Percentiles rank a stretch among this genome's conserved stretches.
Evolutionary conservation across 2,329 filamentous ascomycete genomes (phyloP).

Genomic region (Karstenula rhodostoma): DNA sequence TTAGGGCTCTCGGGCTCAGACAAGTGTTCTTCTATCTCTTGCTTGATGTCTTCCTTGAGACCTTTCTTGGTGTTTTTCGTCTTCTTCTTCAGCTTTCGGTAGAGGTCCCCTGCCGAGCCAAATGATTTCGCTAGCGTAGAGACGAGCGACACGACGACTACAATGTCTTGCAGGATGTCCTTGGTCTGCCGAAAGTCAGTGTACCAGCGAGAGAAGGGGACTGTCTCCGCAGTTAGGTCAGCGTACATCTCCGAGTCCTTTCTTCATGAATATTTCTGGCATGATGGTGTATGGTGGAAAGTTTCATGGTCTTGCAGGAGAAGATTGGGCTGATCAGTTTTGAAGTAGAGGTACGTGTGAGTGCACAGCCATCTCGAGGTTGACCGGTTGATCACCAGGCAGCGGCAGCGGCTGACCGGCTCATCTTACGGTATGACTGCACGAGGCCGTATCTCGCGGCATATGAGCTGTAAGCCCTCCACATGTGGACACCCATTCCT

Average conservation of each 20-base stretch:
- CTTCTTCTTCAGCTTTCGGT: slow-evolving; percentile 39
- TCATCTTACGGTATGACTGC: slow-evolving; percentile 10
- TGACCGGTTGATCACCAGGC: slow-evolving; percentile 17
- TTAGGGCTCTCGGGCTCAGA: slow-evolving; percentile 3
- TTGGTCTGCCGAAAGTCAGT: slow-evolving; percentile 26
- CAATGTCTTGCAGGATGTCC: slow-evolving; percentile 33
- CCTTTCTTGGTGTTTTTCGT: slow-evolving; percentile 23
- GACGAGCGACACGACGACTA: slow-evolving; percentile 42
- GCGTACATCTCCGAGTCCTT: slow-evolving; percentile 15
- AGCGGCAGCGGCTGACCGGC: slow-evolving; percentile 19
- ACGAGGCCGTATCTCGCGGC: slow-evolving; percentile 13
- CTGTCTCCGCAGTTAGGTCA: not conserved
- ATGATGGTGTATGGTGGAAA: not conserved
- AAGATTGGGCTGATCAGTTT: slow-evolving; percentile 1
- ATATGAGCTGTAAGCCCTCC: slow-evolving; percentile 6
- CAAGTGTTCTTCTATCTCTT: slow-evolving; percentile 11
- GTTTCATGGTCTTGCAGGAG: not conserved
- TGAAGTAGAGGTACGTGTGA: not conserved
- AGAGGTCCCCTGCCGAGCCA: slow-evolving; percentile 41
- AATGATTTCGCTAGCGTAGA: slow-evolving; percentile 39
- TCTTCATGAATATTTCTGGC: slow-evolving; percentile 12
- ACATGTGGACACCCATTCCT: not conserved
- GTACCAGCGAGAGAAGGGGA: not conserved
- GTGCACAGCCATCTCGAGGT: not conserved
- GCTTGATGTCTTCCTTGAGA: slow-evolving; percentile 15